Conservation (phyloP, 108 stramenopile species). For the Stephanodiscus minutulus region DNA sequence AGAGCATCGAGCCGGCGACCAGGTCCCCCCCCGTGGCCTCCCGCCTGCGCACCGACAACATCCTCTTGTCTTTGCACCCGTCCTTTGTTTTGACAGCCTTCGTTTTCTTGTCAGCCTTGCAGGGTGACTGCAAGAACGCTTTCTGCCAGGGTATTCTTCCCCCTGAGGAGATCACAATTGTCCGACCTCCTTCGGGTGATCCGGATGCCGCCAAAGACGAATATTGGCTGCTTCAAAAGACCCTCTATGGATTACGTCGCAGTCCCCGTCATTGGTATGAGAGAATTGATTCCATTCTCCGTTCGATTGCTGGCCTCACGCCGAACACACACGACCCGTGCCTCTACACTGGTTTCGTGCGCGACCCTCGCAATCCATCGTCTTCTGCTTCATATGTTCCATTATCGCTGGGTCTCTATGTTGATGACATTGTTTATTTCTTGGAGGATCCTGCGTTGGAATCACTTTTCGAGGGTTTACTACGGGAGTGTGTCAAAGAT, state of each 20-base stretch:
- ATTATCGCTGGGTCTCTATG: constrained; percentile 14
- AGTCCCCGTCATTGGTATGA: constrained; percentile 37
- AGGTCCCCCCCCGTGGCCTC: too few species aligned
- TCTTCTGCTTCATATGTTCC: background rate
- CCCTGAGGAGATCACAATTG: constrained; percentile 16
- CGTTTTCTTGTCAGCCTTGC: too few species aligned
- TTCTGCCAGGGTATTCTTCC: constrained; percentile 30
- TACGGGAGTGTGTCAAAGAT: background rate
- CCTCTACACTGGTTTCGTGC: constrained; percentile 14
- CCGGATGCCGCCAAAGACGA: constrained; percentile 11
- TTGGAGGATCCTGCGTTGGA: background rate
- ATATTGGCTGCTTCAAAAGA: constrained; percentile 30
- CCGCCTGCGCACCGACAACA: too few species aligned
- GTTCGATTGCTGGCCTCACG: constrained; percentile 10
- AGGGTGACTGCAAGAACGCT: constrained; percentile 42
- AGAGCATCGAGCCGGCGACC: too few species aligned
- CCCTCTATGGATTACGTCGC: constrained; percentile 22
- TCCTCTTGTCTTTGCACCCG: background rate
- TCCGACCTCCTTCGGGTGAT: constrained; percentile 15
- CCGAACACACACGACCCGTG: constrained; percentile 30
- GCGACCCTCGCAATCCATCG: background rate
- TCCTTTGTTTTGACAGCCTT: background rate
- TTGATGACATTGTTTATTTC: constrained; percentile 14
- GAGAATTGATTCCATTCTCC: constrained; percentile 12
- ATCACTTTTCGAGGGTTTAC: background rate